Percentiles rank a stretch among this genome's conserved stretches.
phyloP scores from a whole-genome alignment of 2,329 filamentous ascomycete genomes.

The Fusarium transvaalense region DNA sequence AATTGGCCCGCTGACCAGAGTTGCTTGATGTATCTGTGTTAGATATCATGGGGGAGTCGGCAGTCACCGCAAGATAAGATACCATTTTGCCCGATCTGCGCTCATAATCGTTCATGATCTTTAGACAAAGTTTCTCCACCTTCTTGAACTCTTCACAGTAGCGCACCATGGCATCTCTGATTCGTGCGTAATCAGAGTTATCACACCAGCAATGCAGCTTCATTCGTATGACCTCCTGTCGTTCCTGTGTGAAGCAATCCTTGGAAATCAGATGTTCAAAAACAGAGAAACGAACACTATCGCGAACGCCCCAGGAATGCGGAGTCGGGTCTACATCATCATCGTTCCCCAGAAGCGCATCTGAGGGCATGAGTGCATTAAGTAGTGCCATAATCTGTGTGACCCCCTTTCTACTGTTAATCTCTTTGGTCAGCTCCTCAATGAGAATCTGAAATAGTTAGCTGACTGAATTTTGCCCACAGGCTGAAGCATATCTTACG shows the following conservation, averaged over 20 bases:
- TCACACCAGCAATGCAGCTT: slow-evolving; percentile 53
- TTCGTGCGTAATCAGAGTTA: slow-evolving; percentile 49
- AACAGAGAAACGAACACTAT: slow-evolving; percentile 53
- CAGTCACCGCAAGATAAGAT: slow-evolving; percentile 6
- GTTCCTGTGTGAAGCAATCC: slow-evolving; percentile 34
- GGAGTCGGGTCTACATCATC: slow-evolving; percentile 48
- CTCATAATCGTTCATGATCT: slow-evolving; percentile 41
- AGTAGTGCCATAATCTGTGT: slow-evolving; percentile 52
- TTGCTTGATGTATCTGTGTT: slow-evolving; percentile 21
- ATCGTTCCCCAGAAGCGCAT: slow-evolving; percentile 36
- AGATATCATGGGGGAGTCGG: slow-evolving; percentile 25
- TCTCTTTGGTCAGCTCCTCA: slow-evolving; percentile 35
- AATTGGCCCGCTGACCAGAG: slow-evolving; percentile 11
- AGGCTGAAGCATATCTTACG: slow-evolving; percentile 43
- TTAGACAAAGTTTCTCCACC: slow-evolving; percentile 50
- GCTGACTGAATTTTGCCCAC: neutral
- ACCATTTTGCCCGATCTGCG: slow-evolving; percentile 1
- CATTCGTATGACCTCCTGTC: slow-evolving; percentile 46
- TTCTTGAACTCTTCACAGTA: slow-evolving; percentile 54
- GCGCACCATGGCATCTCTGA: slow-evolving; percentile 48
- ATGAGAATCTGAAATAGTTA: slow-evolving; percentile 47
- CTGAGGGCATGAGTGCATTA: slow-evolving; percentile 54
- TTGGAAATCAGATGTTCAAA: slow-evolving; percentile 52
- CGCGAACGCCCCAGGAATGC: slow-evolving; percentile 50
- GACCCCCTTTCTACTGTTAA: slow-evolving; percentile 19